Percentiles rank a stretch among this genome's conserved stretches.
Conservation (phyloP, 1,284 basidiomycete genomes). For the Papiliotrema laurentii region DNA sequence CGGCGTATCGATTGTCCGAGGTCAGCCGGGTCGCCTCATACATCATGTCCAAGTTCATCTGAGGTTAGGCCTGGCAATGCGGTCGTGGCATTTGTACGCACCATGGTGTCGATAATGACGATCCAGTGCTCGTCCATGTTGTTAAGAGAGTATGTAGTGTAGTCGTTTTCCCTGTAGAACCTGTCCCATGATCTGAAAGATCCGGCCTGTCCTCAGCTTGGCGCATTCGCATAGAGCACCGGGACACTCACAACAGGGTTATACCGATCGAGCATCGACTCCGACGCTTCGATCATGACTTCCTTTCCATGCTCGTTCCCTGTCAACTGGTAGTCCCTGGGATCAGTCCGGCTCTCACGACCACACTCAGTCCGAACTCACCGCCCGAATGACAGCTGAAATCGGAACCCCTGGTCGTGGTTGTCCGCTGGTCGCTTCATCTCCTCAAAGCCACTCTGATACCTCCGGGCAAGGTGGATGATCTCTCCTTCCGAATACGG, state of each 20-base stretch:
- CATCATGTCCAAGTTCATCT: slow-evolving; percentile 43
- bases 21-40: slow-evolving; percentile 33
- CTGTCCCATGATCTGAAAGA: slow-evolving; percentile 35
- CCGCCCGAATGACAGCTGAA: slow-evolving; percentile 36
- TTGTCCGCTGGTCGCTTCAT: slow-evolving; percentile 24
- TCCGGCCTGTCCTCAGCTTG: slow-evolving; percentile 23
- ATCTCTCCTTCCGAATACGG: slow-evolving; percentile 24
- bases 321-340: slow-evolving; percentile 29
- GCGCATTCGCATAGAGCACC: not conserved
- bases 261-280: slow-evolving; percentile 34
- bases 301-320: slow-evolving; percentile 21
- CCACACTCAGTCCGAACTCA: slow-evolving; percentile 14
- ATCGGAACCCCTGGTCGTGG: slow-evolving; percentile 42
- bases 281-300: slow-evolving; percentile 35
- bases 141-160: slow-evolving; percentile 20
- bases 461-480: slow-evolving; percentile 24
- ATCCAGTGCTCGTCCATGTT: slow-evolving; percentile 37
- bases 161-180: slow-evolving; percentile 16
- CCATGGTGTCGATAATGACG: slow-evolving; percentile 44
- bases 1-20: slow-evolving; percentile 28
- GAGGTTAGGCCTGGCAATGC: not conserved
- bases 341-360: not conserved
- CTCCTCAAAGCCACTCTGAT: slow-evolving; percentile 26
- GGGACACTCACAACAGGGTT: slow-evolving; percentile 17
- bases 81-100: slow-evolving; percentile 8